Conservation (phyloP, 805 yeast genomes). For the Kuraishia molischiana region DNA sequence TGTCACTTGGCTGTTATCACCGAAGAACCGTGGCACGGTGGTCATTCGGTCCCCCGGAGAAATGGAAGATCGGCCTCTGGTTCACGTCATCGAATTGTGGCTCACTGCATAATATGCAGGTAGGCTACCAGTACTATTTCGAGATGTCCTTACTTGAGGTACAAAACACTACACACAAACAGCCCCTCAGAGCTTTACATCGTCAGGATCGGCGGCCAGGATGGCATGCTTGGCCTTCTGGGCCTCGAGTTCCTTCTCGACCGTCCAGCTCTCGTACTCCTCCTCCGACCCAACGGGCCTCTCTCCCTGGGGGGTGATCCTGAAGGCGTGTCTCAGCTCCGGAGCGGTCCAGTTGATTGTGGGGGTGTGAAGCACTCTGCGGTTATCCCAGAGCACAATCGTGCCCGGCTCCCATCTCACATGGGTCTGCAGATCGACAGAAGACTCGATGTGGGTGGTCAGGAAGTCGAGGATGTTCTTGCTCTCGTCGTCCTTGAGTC, state of each 20-base stretch:
- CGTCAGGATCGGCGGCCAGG: constrained; percentile 1
- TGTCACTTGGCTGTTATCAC: too few species aligned
- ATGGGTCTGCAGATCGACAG: constrained; percentile 56
- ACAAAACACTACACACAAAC: too few species aligned
- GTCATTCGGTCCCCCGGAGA: too few species aligned
- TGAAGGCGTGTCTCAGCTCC: constrained; percentile 18
- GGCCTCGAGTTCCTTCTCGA: constrained; percentile 13
- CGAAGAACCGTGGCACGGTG: too few species aligned
- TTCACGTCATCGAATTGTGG: too few species aligned
- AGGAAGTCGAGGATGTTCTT: constrained; percentile 49
- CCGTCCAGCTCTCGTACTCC: constrained; percentile 8
- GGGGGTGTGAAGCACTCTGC: constrained; percentile 62
- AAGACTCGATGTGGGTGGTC: constrained; percentile 38
- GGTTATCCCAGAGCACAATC: constrained; percentile 73
- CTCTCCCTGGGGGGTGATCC: constrained; percentile 5
- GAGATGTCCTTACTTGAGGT: too few species aligned
- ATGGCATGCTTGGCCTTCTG: background rate
- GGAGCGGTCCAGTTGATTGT: constrained; percentile 64
- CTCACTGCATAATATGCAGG: too few species aligned
- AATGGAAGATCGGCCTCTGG: too few species aligned
- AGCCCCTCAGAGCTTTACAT: too few species aligned
- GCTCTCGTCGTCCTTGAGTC: constrained; percentile 65
- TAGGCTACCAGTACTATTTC: too few species aligned
- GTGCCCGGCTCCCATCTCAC: constrained; percentile 65
- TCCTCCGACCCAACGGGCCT: constrained; percentile 4